phyloP scores from a whole-genome alignment of 169 alveolate genomes.

The Babesia sp. region DNA sequence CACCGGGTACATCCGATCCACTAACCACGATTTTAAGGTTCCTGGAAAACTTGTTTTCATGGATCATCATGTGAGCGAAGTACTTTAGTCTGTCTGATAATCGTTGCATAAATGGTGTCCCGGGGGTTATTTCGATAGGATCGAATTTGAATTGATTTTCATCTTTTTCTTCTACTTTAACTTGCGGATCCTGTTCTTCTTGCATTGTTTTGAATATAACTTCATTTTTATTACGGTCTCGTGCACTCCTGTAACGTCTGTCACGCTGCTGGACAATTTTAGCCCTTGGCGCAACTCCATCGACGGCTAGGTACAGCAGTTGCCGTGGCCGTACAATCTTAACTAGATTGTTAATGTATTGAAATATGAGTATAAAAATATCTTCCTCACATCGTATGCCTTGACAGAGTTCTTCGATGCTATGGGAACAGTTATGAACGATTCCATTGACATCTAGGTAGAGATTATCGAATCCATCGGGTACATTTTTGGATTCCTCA shows the following conservation, averaged over 20 bases:
- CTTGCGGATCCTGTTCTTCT: slow-evolving; percentile 16
- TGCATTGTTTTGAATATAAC: slow-evolving; percentile 35
- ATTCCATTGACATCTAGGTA: slow-evolving; percentile 95
- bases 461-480: slow-evolving; percentile 86
- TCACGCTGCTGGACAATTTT: slow-evolving; percentile 93
- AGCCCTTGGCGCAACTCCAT: slow-evolving; percentile 98
- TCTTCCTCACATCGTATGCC: slow-evolving; percentile 72
- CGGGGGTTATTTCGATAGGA: slow-evolving; percentile 93
- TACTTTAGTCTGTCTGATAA: slow-evolving; percentile 60
- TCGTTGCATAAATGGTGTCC: slow-evolving; percentile 91
- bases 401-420: slow-evolving; percentile 76
- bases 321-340: slow-evolving; percentile 87
- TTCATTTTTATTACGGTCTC: slow-evolving; percentile 74
- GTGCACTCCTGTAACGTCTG: slow-evolving; percentile 89
- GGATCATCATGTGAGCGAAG: slow-evolving; percentile 72
- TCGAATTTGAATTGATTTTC: slow-evolving; percentile 63
- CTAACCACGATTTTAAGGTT: slow-evolving; percentile 86
- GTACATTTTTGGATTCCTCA: background rate
- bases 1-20: slow-evolving; percentile 95
- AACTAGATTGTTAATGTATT: slow-evolving; percentile 87
- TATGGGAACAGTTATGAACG: slow-evolving; percentile 92
- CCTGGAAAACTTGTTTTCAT: slow-evolving; percentile 79
- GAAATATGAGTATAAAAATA: slow-evolving; percentile 82
- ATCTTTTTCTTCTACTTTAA: background rate
- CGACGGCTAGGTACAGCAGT: slow-evolving; percentile 90